Evolutionary conservation across 2,329 filamentous ascomycete genomes (phyloP), one percentile per base, ranked within the genome.

Genomic region (Pseudopithomyces chartarum): DNA sequence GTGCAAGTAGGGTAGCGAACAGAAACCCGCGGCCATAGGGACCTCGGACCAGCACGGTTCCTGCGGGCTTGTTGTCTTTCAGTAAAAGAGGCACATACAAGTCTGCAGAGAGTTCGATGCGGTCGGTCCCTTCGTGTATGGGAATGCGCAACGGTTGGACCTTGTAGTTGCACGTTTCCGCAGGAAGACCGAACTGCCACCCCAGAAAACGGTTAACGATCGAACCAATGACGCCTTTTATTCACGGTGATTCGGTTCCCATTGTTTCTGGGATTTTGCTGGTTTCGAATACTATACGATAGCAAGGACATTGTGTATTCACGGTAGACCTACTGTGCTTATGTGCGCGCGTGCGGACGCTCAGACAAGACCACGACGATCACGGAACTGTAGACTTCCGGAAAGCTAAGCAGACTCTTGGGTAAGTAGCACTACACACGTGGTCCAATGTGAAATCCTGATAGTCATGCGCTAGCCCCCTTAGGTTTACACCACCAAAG

Each of bases 1-100:
- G 48, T 4, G 51, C 29, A 22, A 29, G 36, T 1, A 36, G 12
- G 15, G 47, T 12, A 10, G 44, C n/a, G 12, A 58, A 17, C 5
- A 34, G 12, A 19, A 59, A 26, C 12, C 55, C 54, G 38, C 55
- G 57, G 13, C 61, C 59, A 38, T 62, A 62, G 3, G 59, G 61
- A 36, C 36, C 53, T 5, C 42, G 51, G 6, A 57, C 20, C 10
- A 64, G 45, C n/a, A 60, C 33, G 12, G 59, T 60, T 19, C 59
- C 59, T n/a, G 19, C 17, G 1, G 54, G 53, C 17, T 55, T 58
- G 22, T 26, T 20, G 10, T 38, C 42, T 3, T 52, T 33, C 2
- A 54, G 4, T 13, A 57, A 39, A n/a, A 59, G 17, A 10, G 58
- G 58, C 43, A 45, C 50, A 13, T 45, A 57, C 13, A 61, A 44